Base-by-base conservation (phyloP, 148 eudicot genomes). In the Diospyros kaki region DNA sequence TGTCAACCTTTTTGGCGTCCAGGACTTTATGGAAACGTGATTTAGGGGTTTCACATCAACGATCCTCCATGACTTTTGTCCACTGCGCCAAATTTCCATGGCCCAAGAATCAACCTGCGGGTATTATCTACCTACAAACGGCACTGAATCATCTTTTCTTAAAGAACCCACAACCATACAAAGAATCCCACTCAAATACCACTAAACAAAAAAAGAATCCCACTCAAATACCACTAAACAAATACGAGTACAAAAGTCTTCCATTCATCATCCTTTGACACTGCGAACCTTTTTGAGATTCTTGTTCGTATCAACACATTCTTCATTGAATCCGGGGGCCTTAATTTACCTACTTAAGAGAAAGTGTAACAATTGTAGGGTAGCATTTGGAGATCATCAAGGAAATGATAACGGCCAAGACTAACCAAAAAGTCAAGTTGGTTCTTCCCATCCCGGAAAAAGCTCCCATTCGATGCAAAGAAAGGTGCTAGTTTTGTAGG, bases 401-500 rank as follows among this genome's bases (percentile, higher is more conserved):
- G 68, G 42, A 56, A 75, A 48, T 79, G 67, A 79, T 43, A 14
- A n/a, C 69, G 71, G 45, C 41, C 41, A 44, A 53, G 58, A 58
- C 64, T 69, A 64, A 44, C n/a, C 41, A 62, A 14, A 71, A 77
- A 64, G 74, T 71, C 81, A 68, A 64, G 52, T 50, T 56, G 8
- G 7, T 74, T 53, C 51, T 14, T 77, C 58, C 52, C 45, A n/a
- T 45, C 28, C 41, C 41, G 41, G 79, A 62, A 69, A 69, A 63
- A 42, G 53, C 58, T 72, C 72, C 58, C 39, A 18, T 72, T 72
- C 46, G 68, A 41, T 48, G 55, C 6, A 61, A 53, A 55, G 39
- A 61, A 6, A 58, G 56, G 39, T 43, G 66, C 64, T 43, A 54
- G 68, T 66, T 81, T 79, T 73, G 75, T 59, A 53, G 87, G 87